Percentiles rank a stretch among this genome's conserved stretches.
Conservation (phyloP, 1,139 yeast genomes). For the Sugiyamaella novakii region DNA sequence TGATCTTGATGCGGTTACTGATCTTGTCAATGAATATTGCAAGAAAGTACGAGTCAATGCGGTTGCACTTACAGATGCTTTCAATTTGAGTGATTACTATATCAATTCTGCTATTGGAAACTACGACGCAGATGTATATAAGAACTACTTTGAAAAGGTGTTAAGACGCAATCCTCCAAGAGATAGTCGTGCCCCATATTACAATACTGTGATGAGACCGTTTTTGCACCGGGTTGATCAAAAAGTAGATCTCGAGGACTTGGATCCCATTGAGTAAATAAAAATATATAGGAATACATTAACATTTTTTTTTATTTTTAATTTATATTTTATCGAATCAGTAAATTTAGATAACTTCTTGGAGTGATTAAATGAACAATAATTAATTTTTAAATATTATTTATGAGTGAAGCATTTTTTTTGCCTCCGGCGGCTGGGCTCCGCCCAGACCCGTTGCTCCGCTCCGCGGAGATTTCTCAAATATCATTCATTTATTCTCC, state of each 20-base stretch:
- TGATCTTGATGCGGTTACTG: constrained; percentile 42
- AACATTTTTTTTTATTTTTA: too few species aligned
- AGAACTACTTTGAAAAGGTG: constrained; percentile 59
- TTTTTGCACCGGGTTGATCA: constrained; percentile 43
- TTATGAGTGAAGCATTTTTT: too few species aligned
- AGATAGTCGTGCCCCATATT: constrained; percentile 44
- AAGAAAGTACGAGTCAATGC: constrained; percentile 60
- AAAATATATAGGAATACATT: too few species aligned
- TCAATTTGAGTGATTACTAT: constrained; percentile 81
- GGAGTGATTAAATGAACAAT: neutral
- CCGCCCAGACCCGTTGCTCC: constrained; percentile 10
- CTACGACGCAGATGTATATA: constrained; percentile 84
- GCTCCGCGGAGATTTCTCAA: neutral
- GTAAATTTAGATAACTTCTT: neutral
- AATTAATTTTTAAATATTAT: too few species aligned
- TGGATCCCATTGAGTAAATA: too few species aligned
- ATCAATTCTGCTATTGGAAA: constrained; percentile 85
- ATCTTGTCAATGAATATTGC: constrained; percentile 43
- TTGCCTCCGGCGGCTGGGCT: constrained; percentile 6
- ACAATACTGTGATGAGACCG: constrained; percentile 44
- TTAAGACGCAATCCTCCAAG: constrained; percentile 42
- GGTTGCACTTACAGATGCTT: constrained; percentile 85
- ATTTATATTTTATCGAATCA: neutral
- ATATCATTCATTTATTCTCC: too few species aligned
- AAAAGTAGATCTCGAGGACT: neutral